Percentiles rank a stretch among this genome's conserved stretches.
Evolutionary conservation across 768 basidiomycete species (phyloP).

Genomic region (Lentinula sp.): DNA sequence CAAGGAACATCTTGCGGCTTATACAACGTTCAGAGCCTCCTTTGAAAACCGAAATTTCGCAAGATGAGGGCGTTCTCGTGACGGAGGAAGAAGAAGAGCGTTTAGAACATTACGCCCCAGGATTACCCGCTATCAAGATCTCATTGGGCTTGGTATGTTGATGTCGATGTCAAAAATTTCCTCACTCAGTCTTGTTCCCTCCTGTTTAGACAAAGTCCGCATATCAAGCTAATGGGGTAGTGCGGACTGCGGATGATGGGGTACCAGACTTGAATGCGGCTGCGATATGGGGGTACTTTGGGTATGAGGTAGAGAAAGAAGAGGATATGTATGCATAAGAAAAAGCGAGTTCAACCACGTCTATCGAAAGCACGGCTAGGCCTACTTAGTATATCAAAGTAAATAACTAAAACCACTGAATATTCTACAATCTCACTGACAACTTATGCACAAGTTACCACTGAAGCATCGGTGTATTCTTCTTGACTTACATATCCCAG

Average conservation of each 20-base stretch:
- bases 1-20: slow-evolving; percentile 45
- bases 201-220: slow-evolving; percentile 31
- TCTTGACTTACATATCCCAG: no score
- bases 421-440: no score
- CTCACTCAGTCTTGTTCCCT: background rate
- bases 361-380: no score
- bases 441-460: no score
- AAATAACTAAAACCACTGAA: no score
- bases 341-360: no score
- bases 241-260: slow-evolving; percentile 38
- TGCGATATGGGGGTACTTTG: slow-evolving; percentile 40
- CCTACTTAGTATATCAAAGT: no score
- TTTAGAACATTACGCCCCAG: slow-evolving; percentile 42
- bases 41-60: no score
- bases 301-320: slow-evolving; percentile 30
- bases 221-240: slow-evolving; percentile 39
- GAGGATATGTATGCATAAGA: slow-evolving; percentile 16
- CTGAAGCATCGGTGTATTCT: no score
- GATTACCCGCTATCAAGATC: slow-evolving; percentile 52
- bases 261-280: slow-evolving; percentile 43
- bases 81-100: slow-evolving; percentile 12
- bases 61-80: background rate
- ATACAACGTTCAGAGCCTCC: slow-evolving; percentile 20
- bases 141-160: slow-evolving; percentile 50
- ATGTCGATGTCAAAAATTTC: background rate